These are phyloP conservation scores for Dentipellis fragilis DNA, from an alignment of 768 basidiomycete species.

Conservation along the genomic window DNA sequence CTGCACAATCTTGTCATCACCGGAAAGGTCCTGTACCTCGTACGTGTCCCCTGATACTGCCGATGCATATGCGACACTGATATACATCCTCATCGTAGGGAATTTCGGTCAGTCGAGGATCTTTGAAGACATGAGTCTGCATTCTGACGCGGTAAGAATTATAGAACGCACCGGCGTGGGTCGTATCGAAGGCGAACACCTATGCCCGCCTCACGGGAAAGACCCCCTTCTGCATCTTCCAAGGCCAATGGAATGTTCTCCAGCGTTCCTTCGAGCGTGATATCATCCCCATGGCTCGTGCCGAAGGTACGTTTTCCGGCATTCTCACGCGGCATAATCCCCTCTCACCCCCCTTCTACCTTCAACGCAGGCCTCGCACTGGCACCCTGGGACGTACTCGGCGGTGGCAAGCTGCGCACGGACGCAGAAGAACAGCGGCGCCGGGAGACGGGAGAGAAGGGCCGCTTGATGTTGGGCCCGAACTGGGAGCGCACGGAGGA, in stretches of 20 bases:
- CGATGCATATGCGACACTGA: no score
- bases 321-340: no score
- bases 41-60: constrained; percentile 3
- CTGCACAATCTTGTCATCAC: constrained; percentile 29
- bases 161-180: constrained; percentile 26
- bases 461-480: not conserved
- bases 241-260: constrained; percentile 24
- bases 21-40: constrained; percentile 31
- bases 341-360: no score
- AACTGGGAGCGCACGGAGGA: constrained; percentile 4
- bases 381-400: constrained; percentile 17
- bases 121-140: not conserved
- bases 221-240: constrained; percentile 34
- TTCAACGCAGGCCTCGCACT: constrained; percentile 14
- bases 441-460: constrained; percentile 17
- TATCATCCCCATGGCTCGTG: constrained; percentile 25
- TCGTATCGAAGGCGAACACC: constrained; percentile 27
- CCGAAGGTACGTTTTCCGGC: constrained; percentile 5
- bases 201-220: constrained; percentile 28
- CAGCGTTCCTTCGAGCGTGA: constrained; percentile 34
- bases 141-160: not conserved
- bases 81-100: not conserved
- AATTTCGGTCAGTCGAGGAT: not conserved
- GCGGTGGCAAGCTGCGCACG: constrained; percentile 13
- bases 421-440: constrained; percentile 17